These are phyloP conservation scores for Ilex aquifolium DNA, from an alignment of 257 asterid species.

Conservation along the genomic window DNA sequence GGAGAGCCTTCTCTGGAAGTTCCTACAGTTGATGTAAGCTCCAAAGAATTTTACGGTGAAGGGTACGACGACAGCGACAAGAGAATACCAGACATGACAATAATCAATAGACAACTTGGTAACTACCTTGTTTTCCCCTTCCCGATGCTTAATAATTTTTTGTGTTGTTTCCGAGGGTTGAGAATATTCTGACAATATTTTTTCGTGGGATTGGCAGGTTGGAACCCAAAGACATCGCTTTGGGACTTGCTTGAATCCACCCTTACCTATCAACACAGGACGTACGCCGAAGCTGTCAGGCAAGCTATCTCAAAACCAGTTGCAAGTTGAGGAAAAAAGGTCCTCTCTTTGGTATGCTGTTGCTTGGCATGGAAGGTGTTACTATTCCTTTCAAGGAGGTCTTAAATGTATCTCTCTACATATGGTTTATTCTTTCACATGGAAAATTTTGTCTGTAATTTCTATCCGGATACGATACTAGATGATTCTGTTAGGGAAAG, in stretches of 20 bases:
- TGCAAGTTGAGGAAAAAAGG: constrained; percentile 32
- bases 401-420: too few species aligned
- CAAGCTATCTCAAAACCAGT: constrained; percentile 53
- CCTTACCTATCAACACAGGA: constrained; percentile 70
- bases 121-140: constrained; percentile 12
- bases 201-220: constrained; percentile 29
- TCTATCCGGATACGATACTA: too few species aligned
- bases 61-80: constrained; percentile 97
- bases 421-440: too few species aligned
- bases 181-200: constrained; percentile 3
- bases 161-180: neutral
- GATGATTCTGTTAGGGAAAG: too few species aligned
- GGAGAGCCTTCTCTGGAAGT: constrained; percentile 64
- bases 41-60: constrained; percentile 91
- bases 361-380: constrained; percentile 6
- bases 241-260: constrained; percentile 74
- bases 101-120: constrained; percentile 88
- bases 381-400: too few species aligned
- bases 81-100: constrained; percentile 96
- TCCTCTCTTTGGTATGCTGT: neutral
- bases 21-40: constrained; percentile 76
- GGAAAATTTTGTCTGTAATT: too few species aligned
- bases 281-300: constrained; percentile 68
- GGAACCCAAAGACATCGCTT: constrained; percentile 67
- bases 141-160: neutral